Evolutionary conservation across 208 protist genomes (phyloP), one percentile per base, ranked within the genome.

Genomic region (Angomonas deanei): DNA sequence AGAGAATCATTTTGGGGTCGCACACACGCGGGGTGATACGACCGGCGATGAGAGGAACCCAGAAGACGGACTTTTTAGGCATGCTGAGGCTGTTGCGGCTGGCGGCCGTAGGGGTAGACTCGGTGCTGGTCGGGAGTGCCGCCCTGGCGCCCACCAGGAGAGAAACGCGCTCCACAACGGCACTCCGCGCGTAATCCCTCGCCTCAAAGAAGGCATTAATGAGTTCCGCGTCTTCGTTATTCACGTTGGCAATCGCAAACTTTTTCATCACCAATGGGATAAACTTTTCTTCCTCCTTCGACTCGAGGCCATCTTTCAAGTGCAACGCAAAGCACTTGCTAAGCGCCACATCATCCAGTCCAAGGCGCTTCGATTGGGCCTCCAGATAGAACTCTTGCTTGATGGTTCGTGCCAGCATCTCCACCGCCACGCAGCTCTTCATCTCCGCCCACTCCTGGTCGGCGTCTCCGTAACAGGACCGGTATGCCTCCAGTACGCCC

Each of bases 301-400:
- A 27, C 36, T 76, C 64, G 26, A 79, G 70, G 23, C 42, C 49
- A 33, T 72, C 49, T 15, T 62, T 42, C 34, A 78, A 53, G 23
- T 66, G 42, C 19, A 53, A 65, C 17, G 63, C 65, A 60, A 81
- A 61, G 47, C 61, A 63, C 58, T 70, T 71, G 54, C 61, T 74
- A 23, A 78, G 50, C 32, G 21, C 50, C 30, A 26, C 57, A 48
- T 70, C 66, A 66, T 70, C 65, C 48, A 63, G 30, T 21, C 61
- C 69, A 23, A 66, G 61, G 32, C 63, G 66, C 38, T 69, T 78
- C 15, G 72, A 33, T 19, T 78, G 77, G 2, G 68, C 61, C 48
- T 75, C 66, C 15, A 77, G 54, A 39, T 80, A 78, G 58, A 84
- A 80, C 49, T 73, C 73, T 28, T 84, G 69, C 69, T 84, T 84